phyloP scores from a whole-genome alignment of 108 stramenopile species.

The Nannochloropsis gaditana region DNA sequence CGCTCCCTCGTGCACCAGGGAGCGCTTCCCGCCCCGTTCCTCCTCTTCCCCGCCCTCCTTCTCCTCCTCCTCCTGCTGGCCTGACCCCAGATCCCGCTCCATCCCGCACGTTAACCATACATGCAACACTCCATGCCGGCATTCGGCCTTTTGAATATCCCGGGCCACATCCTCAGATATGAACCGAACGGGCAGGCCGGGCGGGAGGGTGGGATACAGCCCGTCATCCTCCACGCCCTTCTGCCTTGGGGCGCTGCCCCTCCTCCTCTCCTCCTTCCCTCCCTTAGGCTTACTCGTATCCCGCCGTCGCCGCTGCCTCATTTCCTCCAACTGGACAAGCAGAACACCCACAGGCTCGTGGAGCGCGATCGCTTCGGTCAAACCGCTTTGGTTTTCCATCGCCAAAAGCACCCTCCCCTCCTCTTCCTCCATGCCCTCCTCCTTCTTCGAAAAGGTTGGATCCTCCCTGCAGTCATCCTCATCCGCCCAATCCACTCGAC shows the following conservation, averaged over 20 bases:
- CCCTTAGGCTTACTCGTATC: not conserved
- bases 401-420: not conserved
- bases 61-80: not conserved
- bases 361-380: not conserved
- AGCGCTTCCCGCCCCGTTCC: not conserved
- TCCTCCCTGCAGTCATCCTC: not conserved
- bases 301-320: not conserved
- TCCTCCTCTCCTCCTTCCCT: not conserved
- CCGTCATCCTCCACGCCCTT: not conserved
- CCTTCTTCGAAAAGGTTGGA: not conserved
- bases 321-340: slow-evolving; percentile 13
- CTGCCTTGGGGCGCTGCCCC: no score
- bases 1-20: not conserved
- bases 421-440: not conserved
- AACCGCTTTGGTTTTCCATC: not conserved
- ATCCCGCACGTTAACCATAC: not conserved
- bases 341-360: slow-evolving; percentile 7
- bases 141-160: not conserved
- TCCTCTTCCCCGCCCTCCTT: not conserved
- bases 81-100: not conserved
- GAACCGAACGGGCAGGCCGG: not conserved
- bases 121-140: not conserved
- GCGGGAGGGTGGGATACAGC: not conserved
- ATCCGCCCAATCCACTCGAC: no score
- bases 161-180: not conserved